A percentile compares a stretch with the other conserved stretches of the same genome.
Conservation (phyloP, 345 rosid genomes). For the Populus simonii region DNA sequence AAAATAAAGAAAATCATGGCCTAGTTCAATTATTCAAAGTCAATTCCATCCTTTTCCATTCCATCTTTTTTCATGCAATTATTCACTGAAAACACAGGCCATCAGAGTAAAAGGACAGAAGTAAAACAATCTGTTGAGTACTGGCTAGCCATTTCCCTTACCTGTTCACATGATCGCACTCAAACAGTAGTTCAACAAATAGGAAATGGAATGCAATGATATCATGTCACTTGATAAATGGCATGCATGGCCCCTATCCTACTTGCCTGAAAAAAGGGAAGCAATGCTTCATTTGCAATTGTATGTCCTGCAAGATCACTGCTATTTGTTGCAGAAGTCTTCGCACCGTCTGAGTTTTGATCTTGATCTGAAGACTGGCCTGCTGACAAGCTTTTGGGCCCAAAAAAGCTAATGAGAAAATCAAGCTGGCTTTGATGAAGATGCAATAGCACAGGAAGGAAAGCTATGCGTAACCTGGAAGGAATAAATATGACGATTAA, state of each 20-base stretch:
- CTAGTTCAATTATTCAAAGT: not conserved
- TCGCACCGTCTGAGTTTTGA: conserved; percentile 41
- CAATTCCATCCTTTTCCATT: not conserved
- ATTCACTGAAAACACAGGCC: not conserved
- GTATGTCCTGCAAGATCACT: conserved; percentile 34
- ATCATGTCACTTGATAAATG: conserved; percentile 6
- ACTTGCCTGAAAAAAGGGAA: conserved; percentile 94
- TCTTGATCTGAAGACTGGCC: conserved; percentile 40
- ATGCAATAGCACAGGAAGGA: conserved; percentile 80
- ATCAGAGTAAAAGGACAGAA: not conserved
- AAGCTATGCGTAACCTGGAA: conserved; percentile 65
- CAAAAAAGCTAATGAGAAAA: conserved; percentile 79
- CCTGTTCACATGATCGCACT: not conserved
- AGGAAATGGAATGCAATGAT: not conserved
- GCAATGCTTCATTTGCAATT: conserved; percentile 79
- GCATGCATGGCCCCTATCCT: conserved; percentile 5
- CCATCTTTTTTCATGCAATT: conserved; percentile 7
- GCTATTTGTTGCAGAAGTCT: conserved; percentile 21
- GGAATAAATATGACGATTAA: conserved; percentile 18
- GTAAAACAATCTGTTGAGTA: not conserved
- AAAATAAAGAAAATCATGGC: conserved; percentile 1
- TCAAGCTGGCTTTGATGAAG: conserved; percentile 95
- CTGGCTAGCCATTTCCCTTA: not conserved
- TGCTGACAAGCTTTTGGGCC: conserved; percentile 43
- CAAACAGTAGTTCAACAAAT: not conserved